Base-by-base conservation (phyloP, 352 stramenopile genomes). In the Phytophthora fragariae region DNA sequence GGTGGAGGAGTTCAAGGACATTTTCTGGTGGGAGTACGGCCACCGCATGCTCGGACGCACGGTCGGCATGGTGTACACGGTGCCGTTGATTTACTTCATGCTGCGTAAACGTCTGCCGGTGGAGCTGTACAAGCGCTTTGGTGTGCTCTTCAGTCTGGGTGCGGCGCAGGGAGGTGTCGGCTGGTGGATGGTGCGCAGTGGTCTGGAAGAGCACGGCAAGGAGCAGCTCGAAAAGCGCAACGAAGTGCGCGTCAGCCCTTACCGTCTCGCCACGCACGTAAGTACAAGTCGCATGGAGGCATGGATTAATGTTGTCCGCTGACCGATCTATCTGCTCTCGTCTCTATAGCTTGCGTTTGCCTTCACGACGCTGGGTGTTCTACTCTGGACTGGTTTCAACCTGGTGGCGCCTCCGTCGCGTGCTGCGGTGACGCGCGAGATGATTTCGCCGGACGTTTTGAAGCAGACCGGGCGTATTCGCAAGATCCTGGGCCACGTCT, bases 101-200 rank as follows among this genome's bases (percentile, higher is more conserved):
- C 70, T 93, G 15, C 86, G 92, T 54, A 95, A 97, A 69, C 77
- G 78, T 50, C 76, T 97, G 2, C 90, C 90, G 0, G 79, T 78
- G 33, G 86, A 96, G 63, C 73, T 97, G 14, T 83, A 96, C 69
- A 78, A 67, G 15, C 88, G 83, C 41, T 92, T 97, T 47, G 86
- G 52, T 8, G 62, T 90, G 27, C 75, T 95, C 5, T 72, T 97
- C 35, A 71, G 84, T 54, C 79, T 95, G 15, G 87, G 90, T 46
- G 86, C 85, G 29, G 80, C 89, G 4, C 90, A 94, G 35, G 88
- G 85, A 60, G 85, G 47, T 33, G 94, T 99, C 21, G 98, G 98
- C 57, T 99, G 98, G 98, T 99, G 98, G 98, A 99, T 99, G 98
- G 98, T 99, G 55, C 98, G 98, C 81, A 99, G 92, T 70, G 98